Percentiles rank a stretch among this genome's conserved stretches.
Evolutionary conservation across 306 rosid genomes (phyloP).

Genomic region (Benincasa hispida): DNA sequence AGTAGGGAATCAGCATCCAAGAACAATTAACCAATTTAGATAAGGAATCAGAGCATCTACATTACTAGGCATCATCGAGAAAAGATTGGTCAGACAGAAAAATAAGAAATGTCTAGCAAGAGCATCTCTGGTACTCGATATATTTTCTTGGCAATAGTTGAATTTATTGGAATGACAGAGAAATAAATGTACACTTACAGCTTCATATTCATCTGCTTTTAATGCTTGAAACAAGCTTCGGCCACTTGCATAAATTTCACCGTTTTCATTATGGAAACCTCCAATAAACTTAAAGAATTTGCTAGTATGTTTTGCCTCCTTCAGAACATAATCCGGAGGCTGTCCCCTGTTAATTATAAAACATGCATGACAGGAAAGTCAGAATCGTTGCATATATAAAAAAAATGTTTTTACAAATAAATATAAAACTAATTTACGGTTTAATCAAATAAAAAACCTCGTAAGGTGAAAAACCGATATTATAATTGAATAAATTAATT

Average conservation of each 20-base stretch:
- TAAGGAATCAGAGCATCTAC: not conserved
- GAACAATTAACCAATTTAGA: not conserved
- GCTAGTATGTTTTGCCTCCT: slow-evolving; percentile 88
- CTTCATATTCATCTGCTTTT: slow-evolving; percentile 87
- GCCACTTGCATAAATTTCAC: slow-evolving; percentile 34
- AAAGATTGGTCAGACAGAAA: not conserved
- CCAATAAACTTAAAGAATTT: slow-evolving; percentile 83
- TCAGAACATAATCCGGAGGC: slow-evolving; percentile 87
- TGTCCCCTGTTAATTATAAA: slow-evolving; percentile 56
- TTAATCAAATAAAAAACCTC: not conserved
- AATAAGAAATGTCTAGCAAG: slow-evolving; percentile 5
- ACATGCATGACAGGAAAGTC: slow-evolving; percentile 11
- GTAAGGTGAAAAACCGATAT: not conserved
- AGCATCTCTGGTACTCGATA: not conserved
- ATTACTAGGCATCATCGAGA: not conserved
- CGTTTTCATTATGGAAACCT: slow-evolving; percentile 52
- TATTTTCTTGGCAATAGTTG: not conserved
- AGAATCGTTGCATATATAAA: slow-evolving; percentile 6
- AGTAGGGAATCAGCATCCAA: not conserved
- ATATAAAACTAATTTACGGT: not conserved
- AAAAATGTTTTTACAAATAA: not conserved
- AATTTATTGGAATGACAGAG: not conserved
- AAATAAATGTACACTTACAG: slow-evolving; percentile 43
- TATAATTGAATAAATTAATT: not conserved
- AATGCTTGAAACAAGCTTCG: slow-evolving; percentile 71